These are phyloP conservation scores for Leccinum variabile DNA, from an alignment of 1,284 basidiomycete genomes.

Conservation along the genomic window DNA sequence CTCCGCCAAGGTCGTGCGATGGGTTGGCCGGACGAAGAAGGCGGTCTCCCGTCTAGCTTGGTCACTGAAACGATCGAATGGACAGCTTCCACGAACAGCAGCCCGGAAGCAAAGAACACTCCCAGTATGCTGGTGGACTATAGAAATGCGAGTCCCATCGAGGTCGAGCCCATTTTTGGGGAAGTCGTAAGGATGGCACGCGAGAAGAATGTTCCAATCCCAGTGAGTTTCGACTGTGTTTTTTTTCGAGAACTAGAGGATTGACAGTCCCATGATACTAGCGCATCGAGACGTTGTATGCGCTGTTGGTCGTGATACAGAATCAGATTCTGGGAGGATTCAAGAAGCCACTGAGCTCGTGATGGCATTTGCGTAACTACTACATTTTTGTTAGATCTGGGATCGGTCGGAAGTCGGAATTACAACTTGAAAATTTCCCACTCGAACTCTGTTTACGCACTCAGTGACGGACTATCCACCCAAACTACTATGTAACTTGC, in stretches of 20 bases:
- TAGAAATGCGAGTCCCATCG: slow-evolving; percentile 54
- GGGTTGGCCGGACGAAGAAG: slow-evolving; percentile 46
- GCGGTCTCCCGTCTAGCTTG: slow-evolving; percentile 45
- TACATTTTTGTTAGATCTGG: neutral
- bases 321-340: slow-evolving; percentile 45
- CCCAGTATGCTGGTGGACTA: slow-evolving; percentile 66
- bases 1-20: slow-evolving; percentile 43
- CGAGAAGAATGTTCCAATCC: slow-evolving; percentile 46
- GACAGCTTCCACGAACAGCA: slow-evolving; percentile 40
- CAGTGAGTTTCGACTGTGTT: slow-evolving; percentile 41
- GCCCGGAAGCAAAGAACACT: slow-evolving; percentile 46
- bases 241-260: neutral
- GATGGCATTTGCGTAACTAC: neutral
- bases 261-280: slow-evolving; percentile 19
- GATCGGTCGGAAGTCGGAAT: neutral
- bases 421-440: too few species aligned
- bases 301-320: slow-evolving; percentile 50
- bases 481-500: too few species aligned
- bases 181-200: slow-evolving; percentile 56
- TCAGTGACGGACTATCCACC: too few species aligned
- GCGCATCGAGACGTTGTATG: slow-evolving; percentile 54
- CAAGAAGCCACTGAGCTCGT: slow-evolving; percentile 7
- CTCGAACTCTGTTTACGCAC: too few species aligned
- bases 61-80: slow-evolving; percentile 42
- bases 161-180: slow-evolving; percentile 66